phyloP scores from a whole-genome alignment of 371 early-diverging fungal genomes.

The Rhizopus microsporus region DNA sequence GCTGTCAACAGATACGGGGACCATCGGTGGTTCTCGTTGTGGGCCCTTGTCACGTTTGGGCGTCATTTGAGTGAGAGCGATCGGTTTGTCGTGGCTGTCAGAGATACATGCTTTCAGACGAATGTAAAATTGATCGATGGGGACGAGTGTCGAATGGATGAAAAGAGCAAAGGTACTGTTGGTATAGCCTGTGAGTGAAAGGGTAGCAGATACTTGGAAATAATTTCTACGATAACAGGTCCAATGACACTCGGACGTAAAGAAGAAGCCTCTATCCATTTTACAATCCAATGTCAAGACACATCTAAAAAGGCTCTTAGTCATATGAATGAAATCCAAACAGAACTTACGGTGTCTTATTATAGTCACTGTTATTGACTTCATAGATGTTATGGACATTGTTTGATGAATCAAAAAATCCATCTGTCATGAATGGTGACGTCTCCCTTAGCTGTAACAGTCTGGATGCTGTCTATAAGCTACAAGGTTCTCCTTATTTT shows the following conservation, averaged over 20 bases:
- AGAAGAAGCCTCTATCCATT: constrained; percentile 73
- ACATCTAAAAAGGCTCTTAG: constrained; percentile 21
- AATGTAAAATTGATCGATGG: constrained; percentile 34
- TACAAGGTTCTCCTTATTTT: background rate
- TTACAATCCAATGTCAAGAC: constrained; percentile 55
- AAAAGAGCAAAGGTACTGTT: constrained; percentile 8
- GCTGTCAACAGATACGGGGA: constrained; percentile 35
- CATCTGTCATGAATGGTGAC: background rate
- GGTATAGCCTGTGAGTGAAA: constrained; percentile 47
- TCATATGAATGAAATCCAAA: background rate
- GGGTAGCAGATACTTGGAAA: constrained; percentile 77
- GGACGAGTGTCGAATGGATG: background rate
- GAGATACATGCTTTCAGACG: constrained; percentile 54
- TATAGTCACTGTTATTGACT: constrained; percentile 1
- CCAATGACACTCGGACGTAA: constrained; percentile 74
- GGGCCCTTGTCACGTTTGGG: constrained; percentile 89
- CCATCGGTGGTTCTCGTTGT: constrained; percentile 63
- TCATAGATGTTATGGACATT: constrained; percentile 1
- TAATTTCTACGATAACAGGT: constrained; percentile 90
- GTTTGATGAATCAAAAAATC: constrained; percentile 15
- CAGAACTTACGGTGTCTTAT: background rate
- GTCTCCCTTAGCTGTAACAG: background rate
- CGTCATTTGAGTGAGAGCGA: constrained; percentile 84
- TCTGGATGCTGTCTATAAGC: background rate
- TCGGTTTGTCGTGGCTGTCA: constrained; percentile 46